A percentile compares a stretch with the other conserved stretches of the same genome.
Conservation (phyloP, 2,329 filamentous ascomycete species). For the Xylariaceae sp. region DNA sequence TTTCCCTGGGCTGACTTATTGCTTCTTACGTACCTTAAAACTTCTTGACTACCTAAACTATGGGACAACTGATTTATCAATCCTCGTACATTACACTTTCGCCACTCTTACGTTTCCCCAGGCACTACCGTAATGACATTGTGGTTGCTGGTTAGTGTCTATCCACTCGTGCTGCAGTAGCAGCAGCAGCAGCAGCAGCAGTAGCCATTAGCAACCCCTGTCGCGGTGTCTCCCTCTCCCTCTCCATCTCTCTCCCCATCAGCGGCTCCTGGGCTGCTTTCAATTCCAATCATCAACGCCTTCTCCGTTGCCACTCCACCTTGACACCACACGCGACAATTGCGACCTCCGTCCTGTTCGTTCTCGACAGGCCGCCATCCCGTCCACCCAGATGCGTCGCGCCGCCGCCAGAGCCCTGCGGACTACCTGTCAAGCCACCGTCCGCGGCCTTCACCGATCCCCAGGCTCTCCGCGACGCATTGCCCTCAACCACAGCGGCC, state of each 20-base stretch:
- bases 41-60: no score
- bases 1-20: no score
- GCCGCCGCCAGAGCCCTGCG: slow-evolving; percentile 64
- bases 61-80: no score
- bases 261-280: slow-evolving; percentile 8
- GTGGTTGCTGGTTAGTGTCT: not conserved
- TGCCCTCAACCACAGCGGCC: not conserved
- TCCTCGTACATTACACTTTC: not conserved
- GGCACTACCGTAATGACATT: no score
- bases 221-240: slow-evolving; percentile 12
- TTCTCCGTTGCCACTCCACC: not conserved
- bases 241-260: no score
- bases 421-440: slow-evolving; percentile 61
- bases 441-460: slow-evolving; percentile 53
- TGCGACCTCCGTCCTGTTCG: slow-evolving; percentile 5
- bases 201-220: not conserved
- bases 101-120: no score
- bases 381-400: slow-evolving; percentile 59
- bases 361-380: slow-evolving; percentile 11
- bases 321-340: slow-evolving; percentile 8
- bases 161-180: not conserved
- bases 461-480: slow-evolving; percentile 41
- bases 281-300: slow-evolving; percentile 12
- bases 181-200: no score
- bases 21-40: no score